These are phyloP conservation scores for Pythium sukuiense DNA, from an alignment of 352 stramenopile genomes.

Conservation along the genomic window DNA sequence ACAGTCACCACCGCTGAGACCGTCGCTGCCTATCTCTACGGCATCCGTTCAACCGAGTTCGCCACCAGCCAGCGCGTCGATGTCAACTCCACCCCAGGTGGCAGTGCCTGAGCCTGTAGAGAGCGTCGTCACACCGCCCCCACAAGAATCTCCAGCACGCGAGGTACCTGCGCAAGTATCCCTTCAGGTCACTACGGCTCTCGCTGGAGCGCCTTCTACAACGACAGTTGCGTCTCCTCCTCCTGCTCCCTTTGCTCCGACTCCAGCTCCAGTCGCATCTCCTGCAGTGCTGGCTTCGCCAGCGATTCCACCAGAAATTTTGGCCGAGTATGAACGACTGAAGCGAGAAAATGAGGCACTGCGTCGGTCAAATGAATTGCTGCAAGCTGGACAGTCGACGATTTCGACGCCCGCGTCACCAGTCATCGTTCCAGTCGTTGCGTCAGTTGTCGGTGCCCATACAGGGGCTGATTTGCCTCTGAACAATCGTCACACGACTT, in stretches of 20 bases:
- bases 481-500: neutral
- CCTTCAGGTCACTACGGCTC: neutral
- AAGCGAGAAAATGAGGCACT: conserved; percentile 67
- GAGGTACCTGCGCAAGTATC: neutral
- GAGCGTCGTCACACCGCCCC: too few species aligned
- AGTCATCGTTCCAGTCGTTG: neutral
- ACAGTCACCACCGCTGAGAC: too few species aligned
- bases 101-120: too few species aligned
- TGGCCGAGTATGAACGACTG: conserved; percentile 65
- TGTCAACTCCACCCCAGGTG: neutral
- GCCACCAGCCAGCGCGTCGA: too few species aligned
- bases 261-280: neutral
- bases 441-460: neutral
- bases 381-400: conserved; percentile 32
- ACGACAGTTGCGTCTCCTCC: neutral
- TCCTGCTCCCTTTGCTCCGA: neutral
- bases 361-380: conserved; percentile 59
- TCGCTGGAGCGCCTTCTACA: neutral
- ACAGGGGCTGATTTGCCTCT: neutral
- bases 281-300: neutral
- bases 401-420: neutral
- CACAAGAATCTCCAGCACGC: too few species aligned
- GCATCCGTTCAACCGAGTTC: too few species aligned
- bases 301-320: conserved; percentile 32
- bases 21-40: too few species aligned